phyloP scores from a whole-genome alignment of 257 asterid species.

The Solanum chmielewskii region DNA sequence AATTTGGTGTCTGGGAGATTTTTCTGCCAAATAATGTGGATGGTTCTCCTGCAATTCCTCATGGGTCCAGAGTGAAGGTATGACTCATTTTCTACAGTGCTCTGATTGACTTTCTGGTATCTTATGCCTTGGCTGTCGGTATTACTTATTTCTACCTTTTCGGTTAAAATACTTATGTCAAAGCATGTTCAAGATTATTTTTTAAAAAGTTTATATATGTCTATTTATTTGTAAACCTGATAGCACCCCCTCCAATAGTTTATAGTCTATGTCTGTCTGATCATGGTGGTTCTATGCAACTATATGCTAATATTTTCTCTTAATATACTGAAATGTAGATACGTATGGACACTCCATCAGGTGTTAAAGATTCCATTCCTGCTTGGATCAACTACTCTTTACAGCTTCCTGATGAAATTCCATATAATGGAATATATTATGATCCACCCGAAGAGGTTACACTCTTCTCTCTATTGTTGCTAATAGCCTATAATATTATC shows the following conservation, averaged over 20 bases:
- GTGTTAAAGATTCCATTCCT: constrained; percentile 92
- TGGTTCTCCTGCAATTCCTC: constrained; percentile 90
- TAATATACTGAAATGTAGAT: constrained; percentile 42
- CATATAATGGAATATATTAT: constrained; percentile 85
- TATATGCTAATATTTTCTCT: neutral
- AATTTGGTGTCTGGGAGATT: constrained; percentile 95
- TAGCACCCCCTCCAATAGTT: neutral
- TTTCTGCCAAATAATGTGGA: constrained; percentile 91
- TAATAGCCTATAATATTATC: neutral
- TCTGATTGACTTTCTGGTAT: neutral
- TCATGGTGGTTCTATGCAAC: neutral
- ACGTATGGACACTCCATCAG: constrained; percentile 98
- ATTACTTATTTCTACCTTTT: neutral
- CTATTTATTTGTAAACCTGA: neutral
- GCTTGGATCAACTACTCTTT: constrained; percentile 97
- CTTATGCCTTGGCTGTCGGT: neutral
- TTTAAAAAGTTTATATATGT: neutral
- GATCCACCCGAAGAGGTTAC: constrained; percentile 96
- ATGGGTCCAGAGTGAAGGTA: constrained; percentile 98
- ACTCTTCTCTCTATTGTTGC: neutral
- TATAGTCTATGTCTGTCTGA: neutral
- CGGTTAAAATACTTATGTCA: neutral
- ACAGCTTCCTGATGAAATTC: constrained; percentile 95
- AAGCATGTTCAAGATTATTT: neutral
- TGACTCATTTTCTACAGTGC: neutral